Evolutionary conservation across 805 yeast species (phyloP).

Genomic region (Candida orba): DNA sequence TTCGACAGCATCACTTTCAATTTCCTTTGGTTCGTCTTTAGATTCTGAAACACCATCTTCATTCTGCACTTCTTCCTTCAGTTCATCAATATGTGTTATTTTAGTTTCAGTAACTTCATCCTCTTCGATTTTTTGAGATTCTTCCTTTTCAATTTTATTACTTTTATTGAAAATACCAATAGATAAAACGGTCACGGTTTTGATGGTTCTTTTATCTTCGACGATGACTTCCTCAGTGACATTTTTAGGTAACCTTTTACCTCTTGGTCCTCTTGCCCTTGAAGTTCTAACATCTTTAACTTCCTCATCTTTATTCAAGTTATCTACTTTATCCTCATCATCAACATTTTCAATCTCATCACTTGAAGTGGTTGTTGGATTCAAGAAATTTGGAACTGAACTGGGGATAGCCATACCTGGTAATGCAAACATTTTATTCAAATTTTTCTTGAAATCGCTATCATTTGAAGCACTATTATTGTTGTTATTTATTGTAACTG

Average conservation of each 20-base stretch:
- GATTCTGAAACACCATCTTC: neutral
- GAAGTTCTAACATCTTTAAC: conserved; percentile 34
- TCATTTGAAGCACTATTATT: too few species aligned
- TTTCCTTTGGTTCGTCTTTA: neutral
- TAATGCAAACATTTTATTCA: conserved; percentile 53
- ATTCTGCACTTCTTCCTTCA: neutral
- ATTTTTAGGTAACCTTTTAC: conserved; percentile 58
- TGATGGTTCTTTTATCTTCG: conserved; percentile 20
- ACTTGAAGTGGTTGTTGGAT: neutral
- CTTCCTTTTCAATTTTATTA: neutral
- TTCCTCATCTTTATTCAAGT: neutral
- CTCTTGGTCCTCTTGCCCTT: conserved; percentile 69
- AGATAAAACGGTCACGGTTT: conserved; percentile 17
- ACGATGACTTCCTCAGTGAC: conserved; percentile 29
- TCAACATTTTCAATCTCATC: neutral
- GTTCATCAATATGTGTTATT: neutral
- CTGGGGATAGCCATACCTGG: conserved; percentile 40
- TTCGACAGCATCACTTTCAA: neutral
- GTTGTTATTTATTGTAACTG: too few species aligned
- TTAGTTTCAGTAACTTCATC: neutral
- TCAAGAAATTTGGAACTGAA: conserved; percentile 21
- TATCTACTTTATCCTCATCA: conserved; percentile 1
- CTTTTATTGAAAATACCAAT: conserved; percentile 9
- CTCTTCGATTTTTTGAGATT: neutral
- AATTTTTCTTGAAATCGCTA: conserved; percentile 41